Base-by-base conservation (phyloP, 306 rosid genomes). In the Rosa lucieae region DNA sequence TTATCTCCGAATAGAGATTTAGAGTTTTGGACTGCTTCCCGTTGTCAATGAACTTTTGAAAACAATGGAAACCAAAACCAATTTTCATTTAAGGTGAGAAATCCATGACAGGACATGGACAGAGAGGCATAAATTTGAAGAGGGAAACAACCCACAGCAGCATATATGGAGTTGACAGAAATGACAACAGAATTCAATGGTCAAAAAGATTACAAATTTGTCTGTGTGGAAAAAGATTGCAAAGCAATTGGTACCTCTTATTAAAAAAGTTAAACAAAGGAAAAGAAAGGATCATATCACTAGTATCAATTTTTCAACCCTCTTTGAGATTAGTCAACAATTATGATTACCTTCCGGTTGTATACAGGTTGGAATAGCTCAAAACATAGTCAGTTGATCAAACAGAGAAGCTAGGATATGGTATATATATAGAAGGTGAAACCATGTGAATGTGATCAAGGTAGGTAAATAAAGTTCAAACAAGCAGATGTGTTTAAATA, bases 291-390 rank as follows among this genome's bases (percentile, higher is more conserved):
- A 68, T 79, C 89, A 80, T 72, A 82, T 47, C 72, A 63, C 72
- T 40, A 6, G 40, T 58, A 47, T 68, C 67, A 78, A 79, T 81
- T 82, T 85, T 81, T 80, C 85, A 65, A 66, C 77, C 78, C 43
- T 82, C 72, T 29, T 78, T 46, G 79, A 70, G 71, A 77, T 83
- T 87, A 86, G 95, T 92, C 95, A 92, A 90, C 95, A 89, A 79
- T 70, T 74, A 90, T 92, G 89, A 90, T 89, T 87, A 85, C 90
- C 75, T 48, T 77, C 29, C 77, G 76, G 85, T 80, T 79, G 93
- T 73, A 37, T 84, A 89, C 97, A 92, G 90, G 83, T 79, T 87
- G 79, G 85, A 82, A 66, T 47, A 32, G 63, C 49, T 75, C 79
- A 79, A 77, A 80, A 81, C 47, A 81, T 73, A 72, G 59, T 47